A percentile compares a stretch with the other conserved stretches of the same genome.
Conservation (phyloP, 257 asterid genomes). For the Cynanchum wilfordii region DNA sequence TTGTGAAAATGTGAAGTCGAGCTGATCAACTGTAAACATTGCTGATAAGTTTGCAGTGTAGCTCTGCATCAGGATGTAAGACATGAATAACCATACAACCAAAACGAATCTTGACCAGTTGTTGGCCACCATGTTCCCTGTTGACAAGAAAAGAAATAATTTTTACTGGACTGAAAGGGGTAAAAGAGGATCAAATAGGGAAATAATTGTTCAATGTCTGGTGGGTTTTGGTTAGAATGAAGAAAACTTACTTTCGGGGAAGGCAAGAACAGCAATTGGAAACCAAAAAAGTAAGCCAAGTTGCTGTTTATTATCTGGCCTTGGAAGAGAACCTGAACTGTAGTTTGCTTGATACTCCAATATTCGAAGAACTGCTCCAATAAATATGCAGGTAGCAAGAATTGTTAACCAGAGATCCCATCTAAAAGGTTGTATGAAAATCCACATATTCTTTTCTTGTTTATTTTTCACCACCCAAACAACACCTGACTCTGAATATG, state of each 20-base stretch:
- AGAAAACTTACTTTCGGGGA: constrained; percentile 45
- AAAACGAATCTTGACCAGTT: constrained; percentile 52
- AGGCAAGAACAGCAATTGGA: constrained; percentile 60
- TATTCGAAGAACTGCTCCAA: constrained; percentile 31
- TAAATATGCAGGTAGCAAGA: constrained; percentile 19
- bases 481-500: constrained; percentile 58
- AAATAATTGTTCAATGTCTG: background rate
- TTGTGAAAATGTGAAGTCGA: constrained; percentile 31
- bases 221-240: no score
- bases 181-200: background rate
- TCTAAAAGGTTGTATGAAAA: constrained; percentile 39
- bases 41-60: constrained; percentile 57
- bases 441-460: constrained; percentile 52
- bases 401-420: constrained; percentile 53
- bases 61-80: constrained; percentile 55
- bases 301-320: constrained; percentile 4
- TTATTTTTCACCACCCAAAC: constrained; percentile 37
- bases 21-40: constrained; percentile 48
- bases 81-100: constrained; percentile 50
- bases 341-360: constrained; percentile 25
- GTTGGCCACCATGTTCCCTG: constrained; percentile 50
- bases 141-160: background rate
- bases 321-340: constrained; percentile 11
- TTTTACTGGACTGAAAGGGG: background rate
- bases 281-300: constrained; percentile 28